These are phyloP conservation scores for Xylaria sp. DNA, from an alignment of 2,329 filamentous ascomycete species.

Conservation along the genomic window DNA sequence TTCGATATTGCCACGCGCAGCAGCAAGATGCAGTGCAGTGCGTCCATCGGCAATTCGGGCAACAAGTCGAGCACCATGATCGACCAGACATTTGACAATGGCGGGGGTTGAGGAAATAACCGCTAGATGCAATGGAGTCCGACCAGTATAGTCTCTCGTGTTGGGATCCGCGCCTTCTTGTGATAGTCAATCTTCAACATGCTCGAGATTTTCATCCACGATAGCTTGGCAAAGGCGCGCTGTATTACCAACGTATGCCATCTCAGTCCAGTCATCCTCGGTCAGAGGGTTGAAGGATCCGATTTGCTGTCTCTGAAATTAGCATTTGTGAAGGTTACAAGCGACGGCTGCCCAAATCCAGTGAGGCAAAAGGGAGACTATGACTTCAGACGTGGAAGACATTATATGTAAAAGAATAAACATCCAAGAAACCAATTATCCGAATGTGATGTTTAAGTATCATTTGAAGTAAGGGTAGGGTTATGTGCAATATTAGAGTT, in stretches of 20 bases:
- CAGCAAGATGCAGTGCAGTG: slow-evolving; percentile 85
- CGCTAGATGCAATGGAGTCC: slow-evolving; percentile 83
- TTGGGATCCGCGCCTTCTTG: slow-evolving; percentile 78
- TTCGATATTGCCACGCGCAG: slow-evolving; percentile 72
- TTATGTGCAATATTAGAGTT: too few species aligned
- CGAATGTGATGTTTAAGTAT: too few species aligned
- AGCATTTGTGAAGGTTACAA: not conserved
- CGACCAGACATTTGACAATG: slow-evolving; percentile 76
- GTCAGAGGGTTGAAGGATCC: slow-evolving; percentile 83
- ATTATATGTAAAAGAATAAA: too few species aligned
- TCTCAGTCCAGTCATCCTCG: slow-evolving; percentile 87
- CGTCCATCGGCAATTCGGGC: slow-evolving; percentile 81
- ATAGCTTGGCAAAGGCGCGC: slow-evolving; percentile 83
- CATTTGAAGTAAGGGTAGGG: too few species aligned
- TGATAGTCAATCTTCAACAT: slow-evolving; percentile 75
- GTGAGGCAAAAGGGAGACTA: too few species aligned
- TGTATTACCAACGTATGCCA: slow-evolving; percentile 88
- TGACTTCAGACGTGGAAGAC: too few species aligned
- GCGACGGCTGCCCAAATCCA: not conserved
- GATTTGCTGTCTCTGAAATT: slow-evolving; percentile 56
- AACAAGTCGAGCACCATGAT: slow-evolving; percentile 77
- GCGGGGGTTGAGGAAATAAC: slow-evolving; percentile 74
- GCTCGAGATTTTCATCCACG: slow-evolving; percentile 76
- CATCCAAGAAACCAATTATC: too few species aligned
- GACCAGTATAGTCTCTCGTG: slow-evolving; percentile 79